phyloP scores from a whole-genome alignment of 768 basidiomycete species.

The Kwoniella bestiolae region DNA sequence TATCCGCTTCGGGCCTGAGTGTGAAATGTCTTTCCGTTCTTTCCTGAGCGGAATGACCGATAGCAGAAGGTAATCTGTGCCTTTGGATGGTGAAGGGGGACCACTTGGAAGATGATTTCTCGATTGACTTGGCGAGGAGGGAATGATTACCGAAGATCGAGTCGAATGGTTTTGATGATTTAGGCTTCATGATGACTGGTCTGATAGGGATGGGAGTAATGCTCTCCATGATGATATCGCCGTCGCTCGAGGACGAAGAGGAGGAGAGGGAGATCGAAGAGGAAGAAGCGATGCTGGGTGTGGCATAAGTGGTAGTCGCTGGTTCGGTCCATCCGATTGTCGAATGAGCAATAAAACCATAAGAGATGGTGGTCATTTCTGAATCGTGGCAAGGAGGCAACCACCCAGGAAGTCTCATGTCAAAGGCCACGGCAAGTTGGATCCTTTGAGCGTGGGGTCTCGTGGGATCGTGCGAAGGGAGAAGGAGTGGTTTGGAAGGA shows the following conservation, averaged over 20 bases:
- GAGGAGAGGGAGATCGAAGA: background rate
- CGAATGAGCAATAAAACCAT: conserved; percentile 39
- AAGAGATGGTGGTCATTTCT: conserved; percentile 36
- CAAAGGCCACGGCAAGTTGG: conserved; percentile 76
- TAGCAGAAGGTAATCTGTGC: conserved; percentile 23
- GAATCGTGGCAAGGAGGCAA: conserved; percentile 63
- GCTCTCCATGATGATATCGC: conserved; percentile 1
- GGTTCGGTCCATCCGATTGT: conserved; percentile 40
- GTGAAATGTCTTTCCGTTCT: conserved; percentile 33
- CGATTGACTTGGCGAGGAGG: background rate
- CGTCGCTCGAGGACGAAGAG: background rate
- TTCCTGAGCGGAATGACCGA: conserved; percentile 4
- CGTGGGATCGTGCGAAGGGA: conserved; percentile 52
- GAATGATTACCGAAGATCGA: conserved; percentile 16
- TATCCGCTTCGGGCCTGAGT: conserved; percentile 36
- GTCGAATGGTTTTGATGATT: conserved; percentile 8
- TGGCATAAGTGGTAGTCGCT: background rate
- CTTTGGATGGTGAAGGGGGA: conserved; percentile 22
- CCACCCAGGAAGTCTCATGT: conserved; percentile 88
- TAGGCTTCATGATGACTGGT: conserved; percentile 3
- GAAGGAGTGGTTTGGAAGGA: conserved; percentile 20
- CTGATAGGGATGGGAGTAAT: conserved; percentile 1
- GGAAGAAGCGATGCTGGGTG: background rate
- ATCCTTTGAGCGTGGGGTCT: conserved; percentile 63
- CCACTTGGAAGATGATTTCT: conserved; percentile 20